Evolutionary conservation across 176 grass and related monocot genomes (phyloP), one percentile per base, ranked within the genome.

Genomic region (Carex pumila): DNA sequence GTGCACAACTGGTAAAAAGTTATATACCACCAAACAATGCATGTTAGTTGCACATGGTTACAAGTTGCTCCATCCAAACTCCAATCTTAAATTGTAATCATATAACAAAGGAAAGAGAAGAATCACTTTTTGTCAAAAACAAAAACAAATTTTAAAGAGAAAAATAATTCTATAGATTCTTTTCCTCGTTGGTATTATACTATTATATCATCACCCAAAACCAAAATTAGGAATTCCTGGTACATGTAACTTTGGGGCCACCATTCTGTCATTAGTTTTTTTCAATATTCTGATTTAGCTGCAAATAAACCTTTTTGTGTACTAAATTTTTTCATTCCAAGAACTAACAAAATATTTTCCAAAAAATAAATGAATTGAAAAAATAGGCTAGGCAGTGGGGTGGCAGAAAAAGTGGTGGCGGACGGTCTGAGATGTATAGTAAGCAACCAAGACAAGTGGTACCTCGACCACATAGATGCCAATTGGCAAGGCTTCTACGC

Each of bases 401-500:
- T 97, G 87, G 90, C 92, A 34, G 41, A 88, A 69, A 87, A 81
- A 79, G 92, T 89, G 29, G 94, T 92, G 83, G 81, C 90, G 61
- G 84, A 85, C 79, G 94, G 94, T 61, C 80, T 97, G 65, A 92
- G 92, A 88, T 97, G 94, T 84, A 91, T 97, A 29, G 90, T 97
- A 2, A 97, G 94, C 92, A 92, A 97, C 87, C 92, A 97, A 81
- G 90, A 97, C 78, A 94, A 94, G 80, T 97, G 94, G 94, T 97
- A 97, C 81, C 90, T 97, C 34, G 94, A 97, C 87, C 90, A 94
- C 65, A 71, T 94, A 81, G 94, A 97, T 85, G 75, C 87, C 43
- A 85, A 77, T 83, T 97, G 94, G 94, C 81, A 94, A 85, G 89
- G 81, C 29, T 94, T 97, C 68, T 97, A 97, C 76, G 74, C 86